Base-by-base conservation (phyloP, 2,329 filamentous ascomycete genomes). In the Venturia oleaginea region DNA sequence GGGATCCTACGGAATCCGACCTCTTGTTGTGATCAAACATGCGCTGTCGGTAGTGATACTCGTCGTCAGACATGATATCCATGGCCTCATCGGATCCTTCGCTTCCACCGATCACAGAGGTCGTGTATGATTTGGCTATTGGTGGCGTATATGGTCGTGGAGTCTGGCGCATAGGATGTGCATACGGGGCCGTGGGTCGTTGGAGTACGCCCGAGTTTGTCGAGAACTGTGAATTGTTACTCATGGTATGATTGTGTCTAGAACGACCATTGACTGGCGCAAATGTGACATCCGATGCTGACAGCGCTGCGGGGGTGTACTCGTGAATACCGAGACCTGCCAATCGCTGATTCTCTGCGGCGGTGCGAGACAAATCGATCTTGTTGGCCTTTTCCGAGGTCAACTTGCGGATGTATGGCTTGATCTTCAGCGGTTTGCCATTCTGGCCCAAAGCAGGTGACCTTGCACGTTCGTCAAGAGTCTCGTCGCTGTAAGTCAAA, bases 311-410 rank as follows among this genome's bases (percentile, higher is more conserved):
- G 32, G 71, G 66, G 19, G 24, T 68, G 65, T 78, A 78, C 38
- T 83, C 81, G 67, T 79, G 78, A 57, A 85, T 84, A 22, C 82
- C 83, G 62, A 86, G 71, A 11, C 82, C 83, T 8, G 78, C 73
- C 27, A 80, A 68, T 38, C 73, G 69, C 65, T 84, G 81, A 66
- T 84, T 82, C 67, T 86, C 83, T 17, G 79, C 77, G 6, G 79
- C 78, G 3, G 83, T 80, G 38, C 81, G 79, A 38, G 81, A 83
- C 30, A 84, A 74, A 69, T 86, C 83, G 63, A 85, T 77, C 24
- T 79, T 78, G 57, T 76, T 74, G 30, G 77, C 75, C 68, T 81
- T 80, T 66, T 80, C 77, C 57, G 76, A 75, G 24, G 81, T 80
- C 67, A 81, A 75, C 70, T 83, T 84, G 62, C 81, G 79, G 62